Base-by-base conservation (phyloP, 257 asterid species). In the Haberlea rhodopensis region DNA sequence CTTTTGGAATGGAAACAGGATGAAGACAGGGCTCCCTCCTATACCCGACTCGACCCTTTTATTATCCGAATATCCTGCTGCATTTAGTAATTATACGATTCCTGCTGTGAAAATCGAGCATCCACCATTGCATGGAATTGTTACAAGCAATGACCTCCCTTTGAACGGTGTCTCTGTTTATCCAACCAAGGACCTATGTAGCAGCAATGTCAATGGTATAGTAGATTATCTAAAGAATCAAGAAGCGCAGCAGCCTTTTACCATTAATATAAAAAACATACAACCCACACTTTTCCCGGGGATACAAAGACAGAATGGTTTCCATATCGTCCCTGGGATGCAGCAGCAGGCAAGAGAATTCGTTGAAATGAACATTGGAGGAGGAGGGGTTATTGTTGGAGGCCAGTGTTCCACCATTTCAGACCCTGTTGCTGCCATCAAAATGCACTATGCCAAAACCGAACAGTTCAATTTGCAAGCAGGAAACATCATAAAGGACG, bases 341-440 rank as follows among this genome's bases (percentile, higher is more conserved):
- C 95, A 80, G 63, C 94, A 79, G 43, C 76, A 67, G 45, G 53
- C 78, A 8, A 67, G 87, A 54, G 94, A 85, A 46, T 49, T 77
- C 67, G 82, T 84, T 7, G 91, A 89, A 37, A 49, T 80, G 40
- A 82, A 83, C 58, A 84, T 73, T 25, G 90, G 89, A 22, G 76
- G 87, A 64, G 84, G 85, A 56, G 88, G 84, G 46, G 67, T 79
- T 27, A 65, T 83, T 32, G 81, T 78, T 6, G 96, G 84, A 22
- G 85, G 95, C 26, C 95, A 80, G 79, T 81, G 90, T 62, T 63
- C 81, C 9, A 80, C 85, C 18, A 80, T 87, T 63, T 82, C 99
- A 3, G 96, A 91, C 72, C 96, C 99, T 0, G 95, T 86, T 22
- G 81, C 96, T 18, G 96, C 95, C 68, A 81, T 90, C 21, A 81